These are phyloP conservation scores for Asterochloris sp. DNA, from an alignment of 139 green algal species.

Conservation along the genomic window DNA sequence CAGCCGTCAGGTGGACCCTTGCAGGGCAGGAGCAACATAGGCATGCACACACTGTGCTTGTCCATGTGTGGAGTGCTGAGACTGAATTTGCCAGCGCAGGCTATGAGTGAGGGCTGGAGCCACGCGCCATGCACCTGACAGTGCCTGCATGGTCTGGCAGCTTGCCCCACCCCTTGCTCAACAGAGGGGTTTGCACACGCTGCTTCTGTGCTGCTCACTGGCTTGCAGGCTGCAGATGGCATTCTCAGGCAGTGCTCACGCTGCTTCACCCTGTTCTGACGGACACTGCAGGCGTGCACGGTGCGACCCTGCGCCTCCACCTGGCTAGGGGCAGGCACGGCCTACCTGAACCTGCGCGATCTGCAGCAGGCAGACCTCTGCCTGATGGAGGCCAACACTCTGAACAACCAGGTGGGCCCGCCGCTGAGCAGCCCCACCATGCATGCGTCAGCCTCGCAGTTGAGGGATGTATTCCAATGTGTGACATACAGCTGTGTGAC, in stretches of 20 bases:
- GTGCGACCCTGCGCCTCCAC: conserved; percentile 21
- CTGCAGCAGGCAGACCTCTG: conserved; percentile 10
- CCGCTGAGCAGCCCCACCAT: too few species aligned
- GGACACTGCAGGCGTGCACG: conserved; percentile 18
- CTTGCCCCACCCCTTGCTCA: not conserved
- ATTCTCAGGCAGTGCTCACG: not conserved
- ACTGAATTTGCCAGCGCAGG: too few species aligned
- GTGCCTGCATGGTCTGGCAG: not conserved
- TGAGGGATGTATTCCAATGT: too few species aligned
- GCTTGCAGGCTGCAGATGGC: too few species aligned
- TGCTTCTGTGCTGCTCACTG: not conserved
- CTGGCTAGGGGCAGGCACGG: conserved; percentile 26
- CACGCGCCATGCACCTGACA: not conserved
- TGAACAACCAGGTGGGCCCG: conserved; percentile 12
- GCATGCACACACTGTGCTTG: too few species aligned
- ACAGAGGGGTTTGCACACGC: not conserved
- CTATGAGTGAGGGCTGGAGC: too few species aligned
- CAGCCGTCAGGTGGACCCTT: too few species aligned
- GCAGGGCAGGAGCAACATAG: too few species aligned
- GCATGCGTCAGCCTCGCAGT: too few species aligned
- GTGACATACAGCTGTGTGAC: too few species aligned
- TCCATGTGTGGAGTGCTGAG: too few species aligned
- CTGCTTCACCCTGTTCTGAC: not conserved
- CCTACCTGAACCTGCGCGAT: conserved; percentile 21
- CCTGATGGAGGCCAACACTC: conserved; percentile 27